Evolutionary conservation across 148 eudicot species (phyloP), one percentile per base, ranked within the genome.

Genomic region (Silene conica): DNA sequence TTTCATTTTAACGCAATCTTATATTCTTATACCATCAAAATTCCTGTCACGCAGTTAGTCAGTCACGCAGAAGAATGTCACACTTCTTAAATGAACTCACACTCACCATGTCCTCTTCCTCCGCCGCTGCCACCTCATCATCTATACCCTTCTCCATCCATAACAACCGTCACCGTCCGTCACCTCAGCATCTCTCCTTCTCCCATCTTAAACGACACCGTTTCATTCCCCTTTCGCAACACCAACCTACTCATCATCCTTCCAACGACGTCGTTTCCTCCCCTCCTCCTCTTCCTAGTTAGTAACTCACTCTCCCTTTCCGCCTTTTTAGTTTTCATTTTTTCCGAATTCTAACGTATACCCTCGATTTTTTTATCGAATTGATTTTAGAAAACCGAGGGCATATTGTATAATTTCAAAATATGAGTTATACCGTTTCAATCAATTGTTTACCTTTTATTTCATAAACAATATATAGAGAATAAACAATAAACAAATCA

Each of bases 221-320:
- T 28, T 52, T 46, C 31, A 13, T 26, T 59, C 59, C 74, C 43
- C 20, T 69, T 38, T 70, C 45, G 12, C 31, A 46, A 13, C 23
- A 54, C 0, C 72, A 55, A n/a, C 18, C 31, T 69, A 62, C 50
- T 4, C 43, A 38, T 38, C 50, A 74, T 10, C 73, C 43, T 73
- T 59, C 67, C 1, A 60, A 23, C 41, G 41, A 43, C 55, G 63
- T 45, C 68, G 70, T 22, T 45, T 55, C 82, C 19, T 55, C 70
- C 3, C 31, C 50, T 56, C 63, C 50, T 56, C 63, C 82, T 34
- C 72, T 80, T 65, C 82, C 82, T 31, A 59, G 80, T 26, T 31
- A 59, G 34, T 31, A 31, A 31, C 34, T 78, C 19, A 10, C 26
- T 62, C 25, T 43, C 6, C 7, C 14, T 50, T 41, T 66, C 10